Evolutionary conservation across 805 yeast genomes (phyloP).

Genomic region (Zygosaccharomyces lentus): DNA sequence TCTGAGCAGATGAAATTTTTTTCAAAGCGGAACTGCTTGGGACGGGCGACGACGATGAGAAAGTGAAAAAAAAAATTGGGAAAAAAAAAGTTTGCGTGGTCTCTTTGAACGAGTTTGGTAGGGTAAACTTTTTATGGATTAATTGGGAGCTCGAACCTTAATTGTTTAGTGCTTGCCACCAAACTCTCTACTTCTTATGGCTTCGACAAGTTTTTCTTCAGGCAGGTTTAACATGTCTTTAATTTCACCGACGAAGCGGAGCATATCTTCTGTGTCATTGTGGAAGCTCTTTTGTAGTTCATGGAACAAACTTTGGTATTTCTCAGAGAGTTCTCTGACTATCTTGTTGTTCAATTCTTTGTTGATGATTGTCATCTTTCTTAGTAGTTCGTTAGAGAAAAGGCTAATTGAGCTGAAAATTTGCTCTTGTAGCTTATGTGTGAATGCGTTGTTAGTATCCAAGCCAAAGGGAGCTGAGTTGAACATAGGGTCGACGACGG

Average conservation of each 20-base stretch:
- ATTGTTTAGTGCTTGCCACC: not conserved
- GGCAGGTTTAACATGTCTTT: conserved; percentile 36
- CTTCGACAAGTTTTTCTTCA: conserved; percentile 33
- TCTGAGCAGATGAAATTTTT: conserved; percentile 8
- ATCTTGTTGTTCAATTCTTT: conserved; percentile 37
- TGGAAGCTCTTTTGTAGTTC: conserved; percentile 35
- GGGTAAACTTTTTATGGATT: conserved; percentile 9
- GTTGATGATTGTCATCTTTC: conserved; percentile 37
- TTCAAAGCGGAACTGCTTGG: conserved; percentile 5
- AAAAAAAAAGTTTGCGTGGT: conserved; percentile 17
- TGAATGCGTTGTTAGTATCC: conserved; percentile 28
- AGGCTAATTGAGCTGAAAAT: conserved; percentile 34
- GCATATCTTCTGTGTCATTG: conserved; percentile 38
- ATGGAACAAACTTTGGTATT: conserved; percentile 34
- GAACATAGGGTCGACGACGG: conserved; percentile 9
- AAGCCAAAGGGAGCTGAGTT: conserved; percentile 6
- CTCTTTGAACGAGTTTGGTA: conserved; percentile 7
- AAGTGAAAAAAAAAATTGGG: not conserved
- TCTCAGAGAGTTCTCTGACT: conserved; percentile 33
- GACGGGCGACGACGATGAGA: conserved; percentile 5
- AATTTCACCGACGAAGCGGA: conserved; percentile 35
- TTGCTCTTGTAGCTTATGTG: conserved; percentile 37
- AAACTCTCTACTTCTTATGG: conserved; percentile 27
- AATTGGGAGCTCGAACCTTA: not conserved
- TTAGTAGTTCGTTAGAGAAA: conserved; percentile 36